A percentile compares a stretch with the other conserved stretches of the same genome.
Conservation (phyloP, 2,329 filamentous ascomycete genomes). For the Botrytis pseudocinerea region DNA sequence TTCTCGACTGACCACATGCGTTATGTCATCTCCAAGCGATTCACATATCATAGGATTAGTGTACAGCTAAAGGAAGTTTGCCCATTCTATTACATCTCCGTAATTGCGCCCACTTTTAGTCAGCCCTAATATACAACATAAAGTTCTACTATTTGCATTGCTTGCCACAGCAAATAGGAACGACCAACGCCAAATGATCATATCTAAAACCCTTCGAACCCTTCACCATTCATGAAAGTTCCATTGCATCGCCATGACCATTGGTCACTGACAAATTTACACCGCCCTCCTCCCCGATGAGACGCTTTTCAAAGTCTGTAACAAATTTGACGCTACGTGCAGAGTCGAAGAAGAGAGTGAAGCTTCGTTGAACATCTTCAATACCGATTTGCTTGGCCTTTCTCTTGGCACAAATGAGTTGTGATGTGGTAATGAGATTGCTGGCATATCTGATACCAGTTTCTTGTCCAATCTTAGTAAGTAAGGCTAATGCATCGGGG, state of each 20-base stretch:
- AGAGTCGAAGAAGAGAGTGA: constrained; percentile 91
- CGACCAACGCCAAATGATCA: constrained; percentile 17
- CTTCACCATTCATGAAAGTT: constrained; percentile 43
- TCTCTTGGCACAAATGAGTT: constrained; percentile 83
- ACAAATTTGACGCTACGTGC: constrained; percentile 88
- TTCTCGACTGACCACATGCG: neutral
- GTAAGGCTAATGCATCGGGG: constrained; percentile 82
- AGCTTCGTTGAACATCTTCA: constrained; percentile 90
- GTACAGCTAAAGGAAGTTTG: neutral
- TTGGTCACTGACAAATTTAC: constrained; percentile 68
- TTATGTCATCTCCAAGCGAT: neutral
- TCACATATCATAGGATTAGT: neutral
- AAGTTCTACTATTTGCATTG: constrained; percentile 10
- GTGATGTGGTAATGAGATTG: constrained; percentile 93
- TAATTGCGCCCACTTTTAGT: constrained; percentile 20
- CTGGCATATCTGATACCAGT: constrained; percentile 92
- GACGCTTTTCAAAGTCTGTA: constrained; percentile 81
- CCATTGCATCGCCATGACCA: constrained; percentile 68
- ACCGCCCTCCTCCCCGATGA: constrained; percentile 83
- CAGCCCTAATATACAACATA: constrained; percentile 24
- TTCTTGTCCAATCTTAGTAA: constrained; percentile 95
- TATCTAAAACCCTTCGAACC: constrained; percentile 6
- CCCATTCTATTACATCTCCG: constrained; percentile 2
- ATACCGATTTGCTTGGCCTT: constrained; percentile 80
- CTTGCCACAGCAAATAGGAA: constrained; percentile 20